Evolutionary conservation across 257 asterid species (phyloP).

Genomic region (Solanum paucissectum): DNA sequence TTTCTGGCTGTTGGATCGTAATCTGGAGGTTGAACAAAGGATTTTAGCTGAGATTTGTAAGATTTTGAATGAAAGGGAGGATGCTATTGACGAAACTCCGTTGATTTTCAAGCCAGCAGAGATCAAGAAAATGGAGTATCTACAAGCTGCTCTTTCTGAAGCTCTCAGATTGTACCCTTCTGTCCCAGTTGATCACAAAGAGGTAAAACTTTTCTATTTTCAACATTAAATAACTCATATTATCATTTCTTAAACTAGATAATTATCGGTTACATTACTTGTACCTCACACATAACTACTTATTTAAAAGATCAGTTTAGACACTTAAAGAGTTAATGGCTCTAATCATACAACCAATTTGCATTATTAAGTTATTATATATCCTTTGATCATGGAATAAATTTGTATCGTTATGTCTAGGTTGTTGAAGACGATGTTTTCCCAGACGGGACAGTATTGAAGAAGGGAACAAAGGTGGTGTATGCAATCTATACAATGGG

Average conservation of each 20-base stretch:
- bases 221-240: neutral
- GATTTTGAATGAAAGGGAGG: constrained; percentile 45
- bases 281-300: neutral
- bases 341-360: too few species aligned
- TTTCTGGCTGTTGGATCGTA: constrained; percentile 59
- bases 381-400: too few species aligned
- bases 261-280: neutral
- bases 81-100: neutral
- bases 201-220: constrained; percentile 28
- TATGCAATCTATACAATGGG: constrained; percentile 94
- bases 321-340: neutral
- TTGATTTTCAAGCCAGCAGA: constrained; percentile 68
- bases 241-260: neutral
- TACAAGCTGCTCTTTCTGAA: constrained; percentile 89
- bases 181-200: constrained; percentile 95
- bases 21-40: constrained; percentile 62
- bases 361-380: too few species aligned
- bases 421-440: constrained; percentile 72
- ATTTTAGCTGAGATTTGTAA: constrained; percentile 52
- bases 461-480: constrained; percentile 84
- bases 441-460: constrained; percentile 78
- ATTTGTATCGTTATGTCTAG: constrained; percentile 10
- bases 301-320: neutral
- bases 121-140: constrained; percentile 90
- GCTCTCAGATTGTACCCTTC: constrained; percentile 89